phyloP scores from a whole-genome alignment of 2,329 filamentous ascomycete genomes.

The Fusarium citri region DNA sequence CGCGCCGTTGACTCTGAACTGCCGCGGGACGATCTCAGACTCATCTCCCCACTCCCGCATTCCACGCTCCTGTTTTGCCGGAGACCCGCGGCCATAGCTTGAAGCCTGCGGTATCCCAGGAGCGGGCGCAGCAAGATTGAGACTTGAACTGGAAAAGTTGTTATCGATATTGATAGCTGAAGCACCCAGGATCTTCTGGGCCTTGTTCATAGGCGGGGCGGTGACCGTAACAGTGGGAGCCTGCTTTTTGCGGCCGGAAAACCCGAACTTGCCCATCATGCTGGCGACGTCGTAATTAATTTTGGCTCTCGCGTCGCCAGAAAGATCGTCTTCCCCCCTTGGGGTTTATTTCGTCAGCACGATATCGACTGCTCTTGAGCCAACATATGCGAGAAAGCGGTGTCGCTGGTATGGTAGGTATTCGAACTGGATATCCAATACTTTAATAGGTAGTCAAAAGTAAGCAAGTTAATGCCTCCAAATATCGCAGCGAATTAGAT shows the following conservation, averaged over 20 bases:
- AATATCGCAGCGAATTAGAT: constrained; percentile 1
- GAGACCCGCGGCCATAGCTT: constrained; percentile 23
- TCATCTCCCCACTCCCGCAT: constrained; percentile 45
- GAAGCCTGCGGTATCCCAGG: constrained; percentile 24
- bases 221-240: constrained; percentile 45
- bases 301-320: constrained; percentile 25
- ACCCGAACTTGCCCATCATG: constrained; percentile 48
- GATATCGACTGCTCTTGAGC: constrained; percentile 31
- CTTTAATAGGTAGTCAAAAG: not conserved
- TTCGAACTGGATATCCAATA: not conserved
- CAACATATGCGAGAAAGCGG: constrained; percentile 40
- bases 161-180: constrained; percentile 44
- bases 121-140: constrained; percentile 31
- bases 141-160: constrained; percentile 40
- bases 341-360: constrained; percentile 39
- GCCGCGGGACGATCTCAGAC: constrained; percentile 44
- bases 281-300: constrained; percentile 5
- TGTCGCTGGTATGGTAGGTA: constrained; percentile 9
- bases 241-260: constrained; percentile 47
- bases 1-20: constrained; percentile 32
- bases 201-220: constrained; percentile 44
- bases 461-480: not conserved
- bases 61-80: constrained; percentile 23
- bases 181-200: constrained; percentile 46
- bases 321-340: constrained; percentile 25